Percentiles rank a stretch among this genome's conserved stretches.
phyloP scores from a whole-genome alignment of 305 asterid species.

The Fraxinus velutina region DNA sequence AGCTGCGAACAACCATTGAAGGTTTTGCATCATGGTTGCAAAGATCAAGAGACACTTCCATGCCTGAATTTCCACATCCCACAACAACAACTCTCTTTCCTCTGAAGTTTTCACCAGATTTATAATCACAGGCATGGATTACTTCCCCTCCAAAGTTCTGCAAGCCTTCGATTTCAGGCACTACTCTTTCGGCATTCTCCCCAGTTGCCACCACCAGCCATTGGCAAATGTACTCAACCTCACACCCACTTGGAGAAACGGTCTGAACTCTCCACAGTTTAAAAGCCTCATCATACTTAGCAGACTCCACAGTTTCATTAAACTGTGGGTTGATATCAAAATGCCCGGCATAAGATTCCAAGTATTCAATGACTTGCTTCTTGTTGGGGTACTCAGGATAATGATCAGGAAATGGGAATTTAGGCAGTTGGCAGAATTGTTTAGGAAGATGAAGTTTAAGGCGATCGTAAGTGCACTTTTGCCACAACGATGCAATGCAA shows the following conservation, averaged over 20 bases:
- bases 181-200: constrained; percentile 52
- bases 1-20: constrained; percentile 55
- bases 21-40: constrained; percentile 58
- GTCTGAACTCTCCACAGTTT: constrained; percentile 46
- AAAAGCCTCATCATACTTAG: constrained; percentile 52
- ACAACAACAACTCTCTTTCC: constrained; percentile 58
- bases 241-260: constrained; percentile 13
- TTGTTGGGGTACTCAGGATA: constrained; percentile 52
- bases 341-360: constrained; percentile 39
- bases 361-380: constrained; percentile 46
- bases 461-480: constrained; percentile 53
- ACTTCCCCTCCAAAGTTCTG: constrained; percentile 52
- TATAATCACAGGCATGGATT: constrained; percentile 58
- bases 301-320: constrained; percentile 49
- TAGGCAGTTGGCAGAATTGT: constrained; percentile 55
- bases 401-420: constrained; percentile 49
- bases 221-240: constrained; percentile 58
- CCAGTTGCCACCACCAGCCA: constrained; percentile 66
- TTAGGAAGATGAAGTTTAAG: constrained; percentile 59
- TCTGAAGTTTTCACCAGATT: constrained; percentile 43
- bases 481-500: constrained; percentile 63
- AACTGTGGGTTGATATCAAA: constrained; percentile 47
- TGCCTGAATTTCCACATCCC: constrained; percentile 67
- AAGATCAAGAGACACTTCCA: constrained; percentile 67
- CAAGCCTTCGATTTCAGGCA: constrained; percentile 57